These are phyloP conservation scores for Auricularia sp. DNA, from an alignment of 768 basidiomycete genomes.

Conservation along the genomic window DNA sequence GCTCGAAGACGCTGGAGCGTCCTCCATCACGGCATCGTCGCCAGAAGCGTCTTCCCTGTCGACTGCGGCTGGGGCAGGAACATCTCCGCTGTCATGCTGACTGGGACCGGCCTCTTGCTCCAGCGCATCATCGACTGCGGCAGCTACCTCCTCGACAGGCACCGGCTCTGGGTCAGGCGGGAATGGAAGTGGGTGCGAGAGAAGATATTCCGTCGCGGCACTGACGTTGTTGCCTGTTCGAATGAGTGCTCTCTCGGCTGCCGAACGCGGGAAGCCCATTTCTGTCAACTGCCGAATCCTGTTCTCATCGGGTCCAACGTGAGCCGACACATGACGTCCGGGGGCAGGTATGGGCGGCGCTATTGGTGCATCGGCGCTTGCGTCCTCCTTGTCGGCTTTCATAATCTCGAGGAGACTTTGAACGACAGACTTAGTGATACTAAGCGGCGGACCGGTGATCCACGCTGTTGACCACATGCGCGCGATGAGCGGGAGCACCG, in stretches of 20 bases:
- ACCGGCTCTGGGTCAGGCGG: constrained; percentile 51
- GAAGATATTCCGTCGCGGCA: constrained; percentile 77
- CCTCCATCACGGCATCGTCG: constrained; percentile 20
- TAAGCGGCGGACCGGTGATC: constrained; percentile 66
- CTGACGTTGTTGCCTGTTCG: constrained; percentile 83
- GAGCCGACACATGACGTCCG: constrained; percentile 19
- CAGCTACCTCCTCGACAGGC: constrained; percentile 15
- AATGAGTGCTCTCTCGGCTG: constrained; percentile 71
- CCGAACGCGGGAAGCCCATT: constrained; percentile 93
- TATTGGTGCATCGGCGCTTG: constrained; percentile 22
- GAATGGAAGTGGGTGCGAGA: constrained; percentile 72
- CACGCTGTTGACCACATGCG: constrained; percentile 77
- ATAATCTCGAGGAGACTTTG: constrained; percentile 71
- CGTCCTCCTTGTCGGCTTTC: constrained; percentile 71
- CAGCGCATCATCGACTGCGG: constrained; percentile 1
- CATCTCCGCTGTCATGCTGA: constrained; percentile 7
- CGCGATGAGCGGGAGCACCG: constrained; percentile 54
- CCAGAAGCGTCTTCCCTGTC: not conserved
- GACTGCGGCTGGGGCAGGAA: constrained; percentile 8
- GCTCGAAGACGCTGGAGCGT: constrained; percentile 13
- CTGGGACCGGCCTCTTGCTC: constrained; percentile 4
- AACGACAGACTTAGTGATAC: constrained; percentile 65
- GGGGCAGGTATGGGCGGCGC: constrained; percentile 18
- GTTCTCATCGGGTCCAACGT: constrained; percentile 57
- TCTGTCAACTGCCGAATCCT: constrained; percentile 78